Conservation (phyloP, 306 rosid genomes). For the Carpinus fangiana region DNA sequence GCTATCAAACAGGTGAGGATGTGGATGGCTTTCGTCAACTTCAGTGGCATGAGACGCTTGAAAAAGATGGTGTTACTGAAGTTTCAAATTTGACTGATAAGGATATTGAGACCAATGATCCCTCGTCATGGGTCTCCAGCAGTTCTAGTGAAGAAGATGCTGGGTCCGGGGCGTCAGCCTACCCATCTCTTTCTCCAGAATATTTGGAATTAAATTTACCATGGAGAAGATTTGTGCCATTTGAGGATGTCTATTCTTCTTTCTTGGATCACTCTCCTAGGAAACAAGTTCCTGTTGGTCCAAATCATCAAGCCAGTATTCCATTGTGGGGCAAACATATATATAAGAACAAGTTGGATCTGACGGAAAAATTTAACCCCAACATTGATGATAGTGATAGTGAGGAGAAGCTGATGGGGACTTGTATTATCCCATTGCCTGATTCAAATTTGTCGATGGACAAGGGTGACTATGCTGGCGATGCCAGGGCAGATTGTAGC, state of each 20-base stretch:
- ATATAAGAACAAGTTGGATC: conserved; percentile 5
- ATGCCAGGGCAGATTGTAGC: conserved; percentile 38
- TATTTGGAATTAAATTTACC: conserved; percentile 37
- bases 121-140: conserved; percentile 21
- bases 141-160: conserved; percentile 44
- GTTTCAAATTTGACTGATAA: conserved; percentile 17
- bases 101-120: conserved; percentile 24
- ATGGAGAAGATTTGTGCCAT: conserved; percentile 29
- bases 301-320: conserved; percentile 52
- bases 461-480: conserved; percentile 19
- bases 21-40: conserved; percentile 39
- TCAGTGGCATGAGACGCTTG: conserved; percentile 45
- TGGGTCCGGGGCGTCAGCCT: conserved; percentile 32
- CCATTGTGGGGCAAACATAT: conserved; percentile 41
- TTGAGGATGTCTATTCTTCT: conserved; percentile 33
- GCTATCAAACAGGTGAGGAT: conserved; percentile 33
- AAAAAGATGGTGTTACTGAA: conserved; percentile 27
- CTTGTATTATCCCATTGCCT: conserved; percentile 39
- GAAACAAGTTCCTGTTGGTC: conserved; percentile 50
- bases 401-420: conserved; percentile 50
- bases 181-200: conserved; percentile 33
- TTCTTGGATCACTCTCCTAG: conserved; percentile 34
- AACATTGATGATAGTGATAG: conserved; percentile 6
- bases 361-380: conserved; percentile 15
- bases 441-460: conserved; percentile 14